Percentiles rank a stretch among this genome's conserved stretches.
Conservation (phyloP, 805 yeast species). For the Saturnispora silvae region DNA sequence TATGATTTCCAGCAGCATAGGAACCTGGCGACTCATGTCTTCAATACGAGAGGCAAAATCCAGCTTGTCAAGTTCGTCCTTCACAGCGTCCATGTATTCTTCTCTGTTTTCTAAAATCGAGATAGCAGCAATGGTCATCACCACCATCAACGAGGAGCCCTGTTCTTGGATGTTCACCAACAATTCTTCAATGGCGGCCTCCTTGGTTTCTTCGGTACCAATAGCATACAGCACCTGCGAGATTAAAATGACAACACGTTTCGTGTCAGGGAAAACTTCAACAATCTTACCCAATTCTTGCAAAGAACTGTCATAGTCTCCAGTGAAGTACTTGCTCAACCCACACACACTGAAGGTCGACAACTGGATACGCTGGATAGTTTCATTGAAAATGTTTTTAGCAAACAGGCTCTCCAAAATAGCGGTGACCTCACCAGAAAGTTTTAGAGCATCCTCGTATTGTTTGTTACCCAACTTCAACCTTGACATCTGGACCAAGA, state of each 20-base stretch:
- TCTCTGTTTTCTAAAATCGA: conserved; percentile 51
- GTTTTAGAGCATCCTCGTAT: conserved; percentile 49
- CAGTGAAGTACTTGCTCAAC: conserved; percentile 51
- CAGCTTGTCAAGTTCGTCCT: conserved; percentile 51
- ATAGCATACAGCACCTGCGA: conserved; percentile 73
- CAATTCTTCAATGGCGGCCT: conserved; percentile 77
- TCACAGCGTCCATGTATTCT: conserved; percentile 49
- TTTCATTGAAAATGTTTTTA: conserved; percentile 25
- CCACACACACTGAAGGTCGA: conserved; percentile 70
- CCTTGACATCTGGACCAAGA: conserved; percentile 66
- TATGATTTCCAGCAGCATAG: conserved; percentile 46
- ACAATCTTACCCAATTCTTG: conserved; percentile 59
- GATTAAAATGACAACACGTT: conserved; percentile 57
- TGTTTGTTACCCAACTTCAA: conserved; percentile 49
- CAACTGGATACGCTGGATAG: conserved; percentile 28
- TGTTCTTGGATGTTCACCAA: conserved; percentile 49
- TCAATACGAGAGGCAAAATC: conserved; percentile 32
- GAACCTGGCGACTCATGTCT: conserved; percentile 48
- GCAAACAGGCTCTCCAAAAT: conserved; percentile 30
- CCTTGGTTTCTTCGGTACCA: conserved; percentile 65
- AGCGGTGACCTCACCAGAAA: conserved; percentile 46
- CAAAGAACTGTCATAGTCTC: conserved; percentile 55
- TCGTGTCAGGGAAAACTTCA: conserved; percentile 43
- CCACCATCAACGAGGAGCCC: conserved; percentile 59
- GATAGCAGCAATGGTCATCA: conserved; percentile 72